A percentile compares a stretch with the other conserved stretches of the same genome.
Conservation (phyloP, 2,329 filamentous ascomycete genomes). For the Apiospora aurea region DNA sequence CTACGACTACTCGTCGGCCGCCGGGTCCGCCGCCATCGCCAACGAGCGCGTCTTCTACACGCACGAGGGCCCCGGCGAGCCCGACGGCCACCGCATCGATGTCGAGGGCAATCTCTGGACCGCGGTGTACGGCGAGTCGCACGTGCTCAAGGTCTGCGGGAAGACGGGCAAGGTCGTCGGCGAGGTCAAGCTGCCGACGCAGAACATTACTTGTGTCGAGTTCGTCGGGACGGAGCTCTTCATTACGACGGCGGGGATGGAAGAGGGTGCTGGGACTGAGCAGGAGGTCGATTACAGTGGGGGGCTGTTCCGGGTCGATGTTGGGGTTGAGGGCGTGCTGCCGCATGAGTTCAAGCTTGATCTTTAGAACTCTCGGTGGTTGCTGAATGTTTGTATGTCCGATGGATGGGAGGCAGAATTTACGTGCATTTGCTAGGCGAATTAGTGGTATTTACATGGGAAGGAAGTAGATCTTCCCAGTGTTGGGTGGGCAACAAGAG, state of each 20-base stretch:
- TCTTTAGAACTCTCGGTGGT: conserved; percentile 12
- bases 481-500: too few relatives aligned
- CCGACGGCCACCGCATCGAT: conserved; percentile 88
- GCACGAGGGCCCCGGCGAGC: conserved; percentile 70
- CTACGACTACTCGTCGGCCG: conserved; percentile 75
- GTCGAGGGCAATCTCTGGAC: conserved; percentile 88
- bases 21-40: conserved; percentile 51
- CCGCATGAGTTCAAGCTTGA: conserved; percentile 69
- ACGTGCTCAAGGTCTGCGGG: conserved; percentile 77
- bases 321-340: conserved; percentile 71
- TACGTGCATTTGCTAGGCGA: too few relatives aligned
- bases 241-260: conserved; percentile 78
- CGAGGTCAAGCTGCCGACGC: conserved; percentile 77
- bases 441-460: too few relatives aligned
- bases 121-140: conserved; percentile 79
- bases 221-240: conserved; percentile 79
- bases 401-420: background rate
- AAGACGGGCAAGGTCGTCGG: conserved; percentile 72
- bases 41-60: conserved; percentile 77
- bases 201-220: conserved; percentile 80
- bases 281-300: conserved; percentile 72
- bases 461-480: background rate
- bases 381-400: background rate
- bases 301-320: conserved; percentile 77
- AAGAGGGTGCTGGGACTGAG: conserved; percentile 68